Percentiles rank a stretch among this genome's conserved stretches.
Evolutionary conservation across 805 yeast species (phyloP).

Genomic region (Candida taoyuanica): DNA sequence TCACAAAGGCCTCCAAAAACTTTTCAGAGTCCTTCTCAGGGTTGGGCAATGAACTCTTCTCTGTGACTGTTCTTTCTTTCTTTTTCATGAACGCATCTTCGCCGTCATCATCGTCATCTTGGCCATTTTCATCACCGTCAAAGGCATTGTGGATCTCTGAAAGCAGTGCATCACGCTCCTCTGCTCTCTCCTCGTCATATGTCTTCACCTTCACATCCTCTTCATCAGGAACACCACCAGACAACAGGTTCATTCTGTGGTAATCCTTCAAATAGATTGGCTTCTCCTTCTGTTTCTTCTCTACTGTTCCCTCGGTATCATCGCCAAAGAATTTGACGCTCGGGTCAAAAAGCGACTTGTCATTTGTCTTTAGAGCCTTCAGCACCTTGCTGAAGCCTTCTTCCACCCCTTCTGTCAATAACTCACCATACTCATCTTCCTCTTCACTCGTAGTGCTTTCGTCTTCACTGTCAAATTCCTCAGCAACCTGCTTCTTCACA

Average conservation of each 20-base stretch:
- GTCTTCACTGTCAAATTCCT: conserved; percentile 35
- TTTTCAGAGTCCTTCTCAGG: conserved; percentile 57
- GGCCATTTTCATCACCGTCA: conserved; percentile 35
- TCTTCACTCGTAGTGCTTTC: conserved; percentile 39
- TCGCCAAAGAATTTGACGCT: conserved; percentile 70
- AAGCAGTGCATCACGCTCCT: conserved; percentile 68
- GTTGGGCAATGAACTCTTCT: conserved; percentile 49
- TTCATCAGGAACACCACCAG: conserved; percentile 56
- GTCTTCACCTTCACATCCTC: conserved; percentile 52
- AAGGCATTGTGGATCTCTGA: conserved; percentile 73
- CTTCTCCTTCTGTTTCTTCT: conserved; percentile 39
- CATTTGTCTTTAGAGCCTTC: conserved; percentile 62
- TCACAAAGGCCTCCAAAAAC: conserved; percentile 70
- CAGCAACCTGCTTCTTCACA: conserved; percentile 27
- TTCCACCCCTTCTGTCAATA: conserved; percentile 83
- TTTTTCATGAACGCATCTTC: conserved; percentile 46
- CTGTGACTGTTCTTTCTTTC: conserved; percentile 34
- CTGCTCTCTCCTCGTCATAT: conserved; percentile 68
- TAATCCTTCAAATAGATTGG: conserved; percentile 91
- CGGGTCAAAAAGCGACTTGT: conserved; percentile 62
- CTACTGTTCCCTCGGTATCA: conserved; percentile 39
- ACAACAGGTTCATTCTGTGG: conserved; percentile 77
- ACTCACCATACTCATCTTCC: conserved; percentile 90
- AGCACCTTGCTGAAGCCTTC: conserved; percentile 70
- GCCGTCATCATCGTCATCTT: conserved; percentile 36